Base-by-base conservation (phyloP, 805 yeast species). In the Candida montana region DNA sequence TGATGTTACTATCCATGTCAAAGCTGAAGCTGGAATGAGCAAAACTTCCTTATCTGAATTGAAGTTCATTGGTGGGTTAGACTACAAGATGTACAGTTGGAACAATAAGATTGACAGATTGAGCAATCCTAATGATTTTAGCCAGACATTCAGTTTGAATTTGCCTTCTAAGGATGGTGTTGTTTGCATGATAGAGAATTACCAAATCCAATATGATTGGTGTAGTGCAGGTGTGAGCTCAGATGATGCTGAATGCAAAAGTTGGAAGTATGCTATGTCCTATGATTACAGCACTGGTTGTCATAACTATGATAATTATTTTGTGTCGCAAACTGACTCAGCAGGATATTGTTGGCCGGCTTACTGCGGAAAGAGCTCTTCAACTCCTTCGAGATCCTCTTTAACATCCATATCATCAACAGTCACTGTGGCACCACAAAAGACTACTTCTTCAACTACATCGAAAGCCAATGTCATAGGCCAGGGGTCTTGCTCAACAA, bases 261-360 rank as follows among this genome's bases (percentile, higher is more conserved):
- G 15, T 1, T 54, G 58, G 57, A 33, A 23, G 1, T 55, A 47
- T 31, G 50, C 37, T 4, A 30, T 24, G 8, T 51, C 58, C 9
- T 55, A 54, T 33, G 56, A 53, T 24, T 47, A 53, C 41, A 46
- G 37, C 33, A 48, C 50, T 3, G 56, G 56, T 18, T 54, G 58
- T 34, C 28, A 46, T 28, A 42, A 47, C 37, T 35, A 40, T 39
- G 54, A 53, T 33, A 52, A 50, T 43, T 33, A 50, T 15, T 51
- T 51, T 2, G 39, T 35, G 20, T 44, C 52, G 5, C 50, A 52
- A 34, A 48, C 53, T 5, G 55, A 53, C 29, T 42, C 52, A 4
- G 47, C 57, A 12, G 18, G 33, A 8, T 55, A 49, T 36, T 34
- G 42, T 27, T 55, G 59, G 59, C 46, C 56, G 32, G 40, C 26